Evolutionary conservation across 2,329 filamentous ascomycete genomes (phyloP).

Genomic region (Dactylellina parvicollis): DNA sequence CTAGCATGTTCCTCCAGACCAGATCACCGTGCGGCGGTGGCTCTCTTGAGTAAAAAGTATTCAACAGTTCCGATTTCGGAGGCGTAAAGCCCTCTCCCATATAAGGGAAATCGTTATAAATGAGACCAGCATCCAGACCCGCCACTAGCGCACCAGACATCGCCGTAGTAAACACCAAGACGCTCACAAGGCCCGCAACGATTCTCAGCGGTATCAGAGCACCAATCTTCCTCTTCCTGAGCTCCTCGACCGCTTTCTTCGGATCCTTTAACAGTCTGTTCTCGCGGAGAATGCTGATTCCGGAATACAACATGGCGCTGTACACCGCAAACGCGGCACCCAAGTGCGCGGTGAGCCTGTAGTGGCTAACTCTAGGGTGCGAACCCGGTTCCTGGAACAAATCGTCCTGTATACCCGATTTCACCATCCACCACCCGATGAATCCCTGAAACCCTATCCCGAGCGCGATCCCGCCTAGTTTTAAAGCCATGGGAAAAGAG

Average conservation of each 20-base stretch:
- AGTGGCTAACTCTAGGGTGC: slow-evolving; percentile 93
- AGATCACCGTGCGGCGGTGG: slow-evolving; percentile 71
- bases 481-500: slow-evolving; percentile 77
- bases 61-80: slow-evolving; percentile 65
- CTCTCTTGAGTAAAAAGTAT: slow-evolving; percentile 56
- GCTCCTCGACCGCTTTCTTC: slow-evolving; percentile 68
- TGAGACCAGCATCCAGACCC: slow-evolving; percentile 92
- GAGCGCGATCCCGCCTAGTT: slow-evolving; percentile 82
- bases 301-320: slow-evolving; percentile 90
- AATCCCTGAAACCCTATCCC: slow-evolving; percentile 95
- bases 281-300: slow-evolving; percentile 82
- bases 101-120: slow-evolving; percentile 98
- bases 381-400: slow-evolving; percentile 84
- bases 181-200: slow-evolving; percentile 68
- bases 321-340: slow-evolving; percentile 93
- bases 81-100: slow-evolving; percentile 91
- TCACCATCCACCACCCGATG: slow-evolving; percentile 99
- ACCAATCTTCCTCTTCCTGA: slow-evolving; percentile 62
- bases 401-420: slow-evolving; percentile 93
- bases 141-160: slow-evolving; percentile 87
- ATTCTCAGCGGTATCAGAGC: slow-evolving; percentile 47
- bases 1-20: slow-evolving; percentile 96
- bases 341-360: slow-evolving; percentile 87
- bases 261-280: slow-evolving; percentile 76
- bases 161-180: slow-evolving; percentile 75